Evolutionary conservation across 352 stramenopile genomes (phyloP).

Genomic region (Globisporangium cederbergense): DNA sequence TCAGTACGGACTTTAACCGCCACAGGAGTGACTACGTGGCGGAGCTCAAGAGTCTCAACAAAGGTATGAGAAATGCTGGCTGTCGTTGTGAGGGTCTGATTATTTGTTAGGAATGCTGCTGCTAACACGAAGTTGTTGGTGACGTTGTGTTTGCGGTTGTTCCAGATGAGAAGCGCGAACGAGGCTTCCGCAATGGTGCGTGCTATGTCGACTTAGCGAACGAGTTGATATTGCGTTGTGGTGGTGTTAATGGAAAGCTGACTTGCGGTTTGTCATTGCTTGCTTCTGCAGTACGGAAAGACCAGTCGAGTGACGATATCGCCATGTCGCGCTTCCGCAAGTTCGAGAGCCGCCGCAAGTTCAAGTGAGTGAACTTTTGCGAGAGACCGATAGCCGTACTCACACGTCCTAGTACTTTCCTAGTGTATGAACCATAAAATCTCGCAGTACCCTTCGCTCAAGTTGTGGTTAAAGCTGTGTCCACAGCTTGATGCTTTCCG

Average conservation of each 20-base stretch:
- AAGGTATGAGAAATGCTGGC: constrained; percentile 26
- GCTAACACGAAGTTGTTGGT: background rate
- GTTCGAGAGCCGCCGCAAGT: constrained; percentile 54
- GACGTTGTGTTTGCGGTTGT: constrained; percentile 1
- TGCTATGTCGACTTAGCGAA: background rate
- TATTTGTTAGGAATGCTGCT: background rate
- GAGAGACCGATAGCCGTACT: background rate
- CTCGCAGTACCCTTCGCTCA: background rate
- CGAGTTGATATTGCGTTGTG: background rate
- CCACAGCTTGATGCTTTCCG: no score
- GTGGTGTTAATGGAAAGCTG: background rate
- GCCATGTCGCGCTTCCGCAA: constrained; percentile 74
- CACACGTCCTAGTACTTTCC: background rate
- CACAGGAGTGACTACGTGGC: constrained; percentile 62
- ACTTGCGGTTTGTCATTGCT: background rate
- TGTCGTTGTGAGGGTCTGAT: background rate
- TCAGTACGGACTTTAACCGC: constrained; percentile 76
- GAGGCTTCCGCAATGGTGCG: constrained; percentile 54
- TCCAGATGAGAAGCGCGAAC: constrained; percentile 69
- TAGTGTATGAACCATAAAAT: background rate
- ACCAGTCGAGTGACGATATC: constrained; percentile 59
- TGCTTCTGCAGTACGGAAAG: constrained; percentile 39
- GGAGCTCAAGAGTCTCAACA: constrained; percentile 64
- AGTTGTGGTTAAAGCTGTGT: no score
- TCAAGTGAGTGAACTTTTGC: constrained; percentile 16